Evolutionary conservation across 2,329 filamentous ascomycete genomes (phyloP).

Genomic region (Graphiopsis chlorocephala): DNA sequence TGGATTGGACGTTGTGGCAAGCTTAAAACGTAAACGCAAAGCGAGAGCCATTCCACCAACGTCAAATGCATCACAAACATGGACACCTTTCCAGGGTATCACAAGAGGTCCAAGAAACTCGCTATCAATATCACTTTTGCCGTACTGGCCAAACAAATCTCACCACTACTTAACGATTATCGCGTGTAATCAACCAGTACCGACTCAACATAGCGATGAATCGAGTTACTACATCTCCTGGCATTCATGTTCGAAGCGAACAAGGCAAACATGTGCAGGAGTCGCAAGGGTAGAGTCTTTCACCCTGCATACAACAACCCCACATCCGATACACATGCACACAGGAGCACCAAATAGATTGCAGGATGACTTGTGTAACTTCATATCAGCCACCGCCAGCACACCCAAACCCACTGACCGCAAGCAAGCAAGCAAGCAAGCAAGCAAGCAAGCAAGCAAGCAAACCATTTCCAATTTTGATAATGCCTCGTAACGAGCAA

Average conservation of each 20-base stretch:
- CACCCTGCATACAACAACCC: background rate
- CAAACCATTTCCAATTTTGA: background rate
- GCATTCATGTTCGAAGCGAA: background rate
- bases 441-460: background rate
- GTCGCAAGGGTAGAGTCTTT: background rate
- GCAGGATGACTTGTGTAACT: slow-evolving; percentile 4
- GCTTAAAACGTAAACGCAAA: background rate
- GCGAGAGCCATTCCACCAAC: background rate
- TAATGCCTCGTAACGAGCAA: background rate
- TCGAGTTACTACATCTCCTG: background rate
- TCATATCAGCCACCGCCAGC: background rate
- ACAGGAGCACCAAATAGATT: slow-evolving; percentile 2
- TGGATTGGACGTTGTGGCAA: background rate
- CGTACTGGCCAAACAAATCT: background rate
- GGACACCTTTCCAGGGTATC: background rate
- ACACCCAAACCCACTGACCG: background rate
- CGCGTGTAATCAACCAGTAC: background rate
- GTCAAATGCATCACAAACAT: background rate
- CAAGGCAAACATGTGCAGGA: background rate
- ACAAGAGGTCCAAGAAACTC: background rate
- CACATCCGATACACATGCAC: slow-evolving; percentile 2
- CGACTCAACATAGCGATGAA: background rate
- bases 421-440: background rate
- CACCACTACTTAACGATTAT: background rate
- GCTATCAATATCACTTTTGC: background rate